Percentiles rank a stretch among this genome's conserved stretches.
phyloP scores from a whole-genome alignment of 768 basidiomycete species.

The Mycena crocata region DNA sequence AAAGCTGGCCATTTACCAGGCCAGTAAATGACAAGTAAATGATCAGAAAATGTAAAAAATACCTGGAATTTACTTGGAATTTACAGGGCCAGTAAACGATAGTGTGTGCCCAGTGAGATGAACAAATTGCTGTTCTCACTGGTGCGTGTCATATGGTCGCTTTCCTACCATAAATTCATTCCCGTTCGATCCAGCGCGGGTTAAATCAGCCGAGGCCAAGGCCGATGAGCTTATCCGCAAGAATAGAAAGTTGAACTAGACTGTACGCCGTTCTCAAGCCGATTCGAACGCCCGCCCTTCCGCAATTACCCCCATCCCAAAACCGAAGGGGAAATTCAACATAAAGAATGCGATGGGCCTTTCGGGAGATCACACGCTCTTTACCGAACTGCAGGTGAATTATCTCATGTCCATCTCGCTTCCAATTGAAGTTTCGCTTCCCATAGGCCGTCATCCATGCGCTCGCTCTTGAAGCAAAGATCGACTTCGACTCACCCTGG shows the following conservation, averaged over 20 bases:
- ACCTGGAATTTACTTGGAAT: no score
- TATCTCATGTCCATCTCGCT: background rate
- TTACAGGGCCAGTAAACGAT: no score
- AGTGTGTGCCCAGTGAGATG: no score
- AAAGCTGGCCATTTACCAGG: no score
- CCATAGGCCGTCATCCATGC: background rate
- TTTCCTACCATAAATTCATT: background rate
- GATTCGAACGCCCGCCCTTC: background rate
- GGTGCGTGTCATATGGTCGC: background rate
- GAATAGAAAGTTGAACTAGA: background rate
- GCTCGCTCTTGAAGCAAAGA: background rate
- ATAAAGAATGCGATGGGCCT: constrained; percentile 9
- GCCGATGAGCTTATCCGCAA: background rate
- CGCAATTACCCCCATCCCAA: constrained; percentile 4
- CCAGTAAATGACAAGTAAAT: no score
- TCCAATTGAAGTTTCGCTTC: background rate
- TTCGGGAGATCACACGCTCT: background rate
- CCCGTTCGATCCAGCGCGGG: background rate
- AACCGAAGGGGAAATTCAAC: constrained; percentile 14
- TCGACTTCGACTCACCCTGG: background rate
- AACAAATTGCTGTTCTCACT: constrained; percentile 3
- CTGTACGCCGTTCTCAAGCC: background rate
- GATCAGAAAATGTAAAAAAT: no score
- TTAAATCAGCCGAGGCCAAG: background rate
- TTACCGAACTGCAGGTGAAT: constrained; percentile 11